A percentile compares a stretch with the other conserved stretches of the same genome.
phyloP scores from a whole-genome alignment of 352 stramenopile species.

The Blastocystis sp. region DNA sequence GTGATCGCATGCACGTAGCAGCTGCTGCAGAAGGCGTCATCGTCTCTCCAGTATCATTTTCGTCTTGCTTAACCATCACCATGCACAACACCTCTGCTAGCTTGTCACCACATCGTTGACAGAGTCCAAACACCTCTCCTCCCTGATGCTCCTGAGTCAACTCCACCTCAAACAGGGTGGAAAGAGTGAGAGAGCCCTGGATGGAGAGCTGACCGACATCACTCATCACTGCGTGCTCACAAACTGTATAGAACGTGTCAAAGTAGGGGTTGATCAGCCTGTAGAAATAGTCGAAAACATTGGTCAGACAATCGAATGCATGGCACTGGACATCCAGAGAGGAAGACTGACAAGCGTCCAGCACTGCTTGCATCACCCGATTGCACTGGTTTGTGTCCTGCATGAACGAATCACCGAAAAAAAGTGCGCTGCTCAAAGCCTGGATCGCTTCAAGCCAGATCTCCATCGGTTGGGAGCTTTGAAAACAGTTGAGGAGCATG shows the following conservation, averaged over 20 bases:
- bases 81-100: neutral
- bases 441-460: conserved; percentile 26
- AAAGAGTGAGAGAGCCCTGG: neutral
- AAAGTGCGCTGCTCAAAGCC: neutral
- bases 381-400: neutral
- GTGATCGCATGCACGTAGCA: neutral
- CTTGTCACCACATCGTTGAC: neutral
- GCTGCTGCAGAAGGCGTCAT: conserved; percentile 29
- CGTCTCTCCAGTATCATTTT: conserved; percentile 30
- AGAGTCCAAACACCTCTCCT: neutral
- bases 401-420: neutral
- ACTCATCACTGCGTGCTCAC: neutral
- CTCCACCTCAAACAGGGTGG: conserved; percentile 1
- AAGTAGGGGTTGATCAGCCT: neutral
- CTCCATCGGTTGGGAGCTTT: neutral
- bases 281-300: conserved; percentile 34
- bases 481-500: neutral
- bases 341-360: neutral
- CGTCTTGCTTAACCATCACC: conserved; percentile 16
- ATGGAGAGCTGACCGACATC: neutral
- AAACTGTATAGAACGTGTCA: neutral
- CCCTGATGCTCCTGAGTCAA: neutral
- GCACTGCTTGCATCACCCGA: conserved; percentile 7
- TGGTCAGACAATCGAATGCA: neutral
- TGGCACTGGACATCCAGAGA: neutral